A percentile compares a stretch with the other conserved stretches of the same genome.
These are phyloP conservation scores for Pelargonium exstipulatum DNA, from an alignment of 441 rosid species.

Conservation along the genomic window DNA sequence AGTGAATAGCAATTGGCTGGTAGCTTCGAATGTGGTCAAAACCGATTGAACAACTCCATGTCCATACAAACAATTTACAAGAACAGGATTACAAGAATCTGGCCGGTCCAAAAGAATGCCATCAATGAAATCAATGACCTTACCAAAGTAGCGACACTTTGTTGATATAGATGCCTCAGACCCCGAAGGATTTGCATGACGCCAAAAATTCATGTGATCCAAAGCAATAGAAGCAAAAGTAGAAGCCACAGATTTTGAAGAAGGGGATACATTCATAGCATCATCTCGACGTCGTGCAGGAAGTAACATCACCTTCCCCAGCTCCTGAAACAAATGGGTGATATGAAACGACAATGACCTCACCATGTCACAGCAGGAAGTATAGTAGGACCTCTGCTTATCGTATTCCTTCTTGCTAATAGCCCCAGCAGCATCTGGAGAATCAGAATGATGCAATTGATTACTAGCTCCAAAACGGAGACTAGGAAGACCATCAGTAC, in stretches of 20 bases:
- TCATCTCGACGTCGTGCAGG: slow-evolving; percentile 98
- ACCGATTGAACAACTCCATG: slow-evolving; percentile 77
- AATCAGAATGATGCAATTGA: slow-evolving; percentile 36
- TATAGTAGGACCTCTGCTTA: slow-evolving; percentile 67
- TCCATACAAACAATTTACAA: slow-evolving; percentile 77
- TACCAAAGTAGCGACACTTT: slow-evolving; percentile 91
- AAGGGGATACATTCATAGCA: slow-evolving; percentile 68
- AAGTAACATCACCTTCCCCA: slow-evolving; percentile 91
- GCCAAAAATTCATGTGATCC: slow-evolving; percentile 80
- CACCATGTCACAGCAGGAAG: slow-evolving; percentile 92
- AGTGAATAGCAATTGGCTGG: slow-evolving; percentile 73
- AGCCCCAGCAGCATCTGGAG: slow-evolving; percentile 47
- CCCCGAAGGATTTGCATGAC: slow-evolving; percentile 49
- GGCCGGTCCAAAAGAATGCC: slow-evolving; percentile 83
- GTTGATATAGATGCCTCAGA: slow-evolving; percentile 63
- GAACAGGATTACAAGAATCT: slow-evolving; percentile 85
- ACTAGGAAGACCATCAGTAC: slow-evolving; percentile 44
- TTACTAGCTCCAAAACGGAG: slow-evolving; percentile 35
- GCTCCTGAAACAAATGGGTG: slow-evolving; percentile 86
- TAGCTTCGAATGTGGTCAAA: slow-evolving; percentile 93
- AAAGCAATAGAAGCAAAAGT: slow-evolving; percentile 69
- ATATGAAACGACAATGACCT: slow-evolving; percentile 88
- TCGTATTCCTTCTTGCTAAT: slow-evolving; percentile 50
- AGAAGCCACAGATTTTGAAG: slow-evolving; percentile 84
- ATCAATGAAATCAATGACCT: slow-evolving; percentile 88